Conservation (phyloP, 306 rosid genomes). For the Glycine tomentella region DNA sequence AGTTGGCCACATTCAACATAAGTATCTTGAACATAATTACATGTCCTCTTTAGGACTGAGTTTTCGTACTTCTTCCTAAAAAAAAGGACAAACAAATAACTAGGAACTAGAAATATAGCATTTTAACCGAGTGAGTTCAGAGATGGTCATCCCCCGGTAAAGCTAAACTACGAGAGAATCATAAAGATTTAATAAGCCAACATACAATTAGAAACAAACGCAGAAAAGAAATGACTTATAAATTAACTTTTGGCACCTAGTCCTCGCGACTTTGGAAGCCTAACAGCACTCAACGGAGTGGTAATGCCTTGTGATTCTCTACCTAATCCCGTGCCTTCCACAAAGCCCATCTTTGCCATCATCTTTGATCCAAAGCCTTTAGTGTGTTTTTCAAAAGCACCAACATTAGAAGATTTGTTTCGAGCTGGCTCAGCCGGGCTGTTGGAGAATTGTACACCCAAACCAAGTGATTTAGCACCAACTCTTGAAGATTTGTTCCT, state of each 20-base stretch:
- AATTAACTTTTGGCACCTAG: conserved; percentile 70
- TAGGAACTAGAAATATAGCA: background rate
- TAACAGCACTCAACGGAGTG: conserved; percentile 71
- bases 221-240: conserved; percentile 7
- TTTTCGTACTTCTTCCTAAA: background rate
- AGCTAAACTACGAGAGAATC: conserved; percentile 20
- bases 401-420: conserved; percentile 51
- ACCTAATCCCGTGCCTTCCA: conserved; percentile 86
- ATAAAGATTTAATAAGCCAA: background rate
- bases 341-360: conserved; percentile 97
- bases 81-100: background rate
- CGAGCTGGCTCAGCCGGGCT: conserved; percentile 28
- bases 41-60: conserved; percentile 17
- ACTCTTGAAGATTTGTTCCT: conserved; percentile 45
- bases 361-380: conserved; percentile 93
- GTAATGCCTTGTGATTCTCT: conserved; percentile 82
- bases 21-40: conserved; percentile 30
- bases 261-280: conserved; percentile 81
- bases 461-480: conserved; percentile 84
- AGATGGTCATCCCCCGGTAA: conserved; percentile 32
- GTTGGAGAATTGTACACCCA: conserved; percentile 75
- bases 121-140: conserved; percentile 10
- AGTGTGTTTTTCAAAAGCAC: conserved; percentile 86
- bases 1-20: background rate
- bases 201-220: conserved; percentile 14